Percentiles rank a stretch among this genome's conserved stretches.
Evolutionary conservation across 2,329 filamentous ascomycete species (phyloP).

Genomic region (Pseudogymnoascus sp.): DNA sequence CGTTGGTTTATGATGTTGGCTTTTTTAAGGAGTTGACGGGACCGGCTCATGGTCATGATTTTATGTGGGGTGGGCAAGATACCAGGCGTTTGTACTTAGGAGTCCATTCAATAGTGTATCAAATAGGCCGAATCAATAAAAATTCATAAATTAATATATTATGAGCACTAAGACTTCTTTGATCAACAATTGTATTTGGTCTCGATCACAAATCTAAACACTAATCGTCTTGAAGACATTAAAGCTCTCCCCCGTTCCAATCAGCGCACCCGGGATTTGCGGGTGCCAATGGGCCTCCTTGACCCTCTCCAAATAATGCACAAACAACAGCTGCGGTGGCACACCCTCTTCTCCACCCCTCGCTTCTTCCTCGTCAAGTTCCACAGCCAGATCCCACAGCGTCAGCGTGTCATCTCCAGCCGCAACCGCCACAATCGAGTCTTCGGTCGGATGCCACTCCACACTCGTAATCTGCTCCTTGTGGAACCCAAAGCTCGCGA

Average conservation of each 20-base stretch:
- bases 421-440: slow-evolving; percentile 88
- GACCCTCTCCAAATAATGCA: slow-evolving; percentile 89
- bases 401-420: slow-evolving; percentile 91
- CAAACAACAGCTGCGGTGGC: slow-evolving; percentile 88
- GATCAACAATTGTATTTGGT: neutral
- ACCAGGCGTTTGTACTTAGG: neutral
- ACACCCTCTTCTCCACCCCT: slow-evolving; percentile 80
- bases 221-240: slow-evolving; percentile 79
- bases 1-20: neutral
- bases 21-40: neutral
- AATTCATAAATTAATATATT: neutral
- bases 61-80: neutral
- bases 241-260: slow-evolving; percentile 86
- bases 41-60: neutral
- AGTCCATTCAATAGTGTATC: neutral
- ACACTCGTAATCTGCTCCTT: slow-evolving; percentile 92
- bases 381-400: slow-evolving; percentile 92
- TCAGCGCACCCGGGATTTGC: slow-evolving; percentile 81
- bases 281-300: slow-evolving; percentile 98
- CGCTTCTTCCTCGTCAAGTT: slow-evolving; percentile 93
- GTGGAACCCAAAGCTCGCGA: slow-evolving; percentile 93
- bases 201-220: slow-evolving; percentile 41
- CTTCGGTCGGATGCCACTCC: slow-evolving; percentile 96
- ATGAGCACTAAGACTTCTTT: neutral
- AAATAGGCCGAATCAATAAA: neutral